These are phyloP conservation scores for Pestalotiopsis sp. DNA, from an alignment of 2,329 filamentous ascomycete genomes.

Conservation along the genomic window DNA sequence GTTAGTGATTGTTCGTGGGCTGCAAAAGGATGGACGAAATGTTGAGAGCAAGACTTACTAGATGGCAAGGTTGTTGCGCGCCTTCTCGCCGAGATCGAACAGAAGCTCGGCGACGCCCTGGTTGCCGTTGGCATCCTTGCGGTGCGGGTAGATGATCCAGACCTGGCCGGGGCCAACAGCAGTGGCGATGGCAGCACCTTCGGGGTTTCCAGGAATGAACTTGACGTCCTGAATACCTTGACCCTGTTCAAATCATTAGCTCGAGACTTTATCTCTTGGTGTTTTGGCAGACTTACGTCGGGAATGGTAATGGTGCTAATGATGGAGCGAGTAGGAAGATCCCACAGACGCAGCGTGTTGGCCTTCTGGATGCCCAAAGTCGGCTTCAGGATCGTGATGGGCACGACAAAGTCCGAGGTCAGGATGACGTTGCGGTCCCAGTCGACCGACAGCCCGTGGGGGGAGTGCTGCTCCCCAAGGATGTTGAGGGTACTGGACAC, in stretches of 20 bases:
- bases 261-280: background rate
- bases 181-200: constrained; percentile 60
- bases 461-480: constrained; percentile 61
- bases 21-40: no score
- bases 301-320: constrained; percentile 64
- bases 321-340: constrained; percentile 54
- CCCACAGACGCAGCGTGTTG: constrained; percentile 63
- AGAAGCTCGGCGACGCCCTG: constrained; percentile 61
- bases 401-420: constrained; percentile 66
- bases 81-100: constrained; percentile 59
- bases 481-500: constrained; percentile 56
- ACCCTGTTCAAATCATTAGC: constrained; percentile 30
- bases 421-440: constrained; percentile 59
- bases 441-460: constrained; percentile 61
- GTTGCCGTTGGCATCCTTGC: constrained; percentile 54
- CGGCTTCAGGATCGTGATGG: constrained; percentile 63
- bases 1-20: background rate
- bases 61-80: constrained; percentile 58
- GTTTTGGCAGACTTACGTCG: constrained; percentile 37
- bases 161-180: constrained; percentile 62
- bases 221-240: constrained; percentile 67
- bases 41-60: no score
- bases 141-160: constrained; percentile 68
- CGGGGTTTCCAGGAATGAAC: constrained; percentile 63
- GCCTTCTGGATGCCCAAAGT: constrained; percentile 54